Percentiles rank a stretch among this genome's conserved stretches.
These are phyloP conservation scores for Diplotaxis tenuifolia DNA, from an alignment of 345 rosid genomes.

Conservation along the genomic window DNA sequence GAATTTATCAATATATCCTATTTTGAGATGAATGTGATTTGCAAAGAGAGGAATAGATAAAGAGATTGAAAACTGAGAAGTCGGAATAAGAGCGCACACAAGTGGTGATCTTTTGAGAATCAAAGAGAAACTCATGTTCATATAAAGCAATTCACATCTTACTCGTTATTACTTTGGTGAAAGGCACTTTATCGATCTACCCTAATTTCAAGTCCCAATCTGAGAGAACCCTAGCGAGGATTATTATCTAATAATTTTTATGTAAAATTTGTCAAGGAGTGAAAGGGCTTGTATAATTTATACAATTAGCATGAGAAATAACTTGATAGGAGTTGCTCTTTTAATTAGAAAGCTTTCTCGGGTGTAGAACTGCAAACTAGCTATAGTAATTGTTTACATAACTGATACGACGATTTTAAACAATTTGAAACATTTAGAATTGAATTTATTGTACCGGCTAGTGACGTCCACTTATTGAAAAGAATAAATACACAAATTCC, in stretches of 20 bases:
- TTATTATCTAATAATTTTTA: neutral
- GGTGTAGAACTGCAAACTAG: neutral
- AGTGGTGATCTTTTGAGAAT: conserved; percentile 33
- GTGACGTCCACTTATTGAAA: conserved; percentile 30
- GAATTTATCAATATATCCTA: conserved; percentile 15
- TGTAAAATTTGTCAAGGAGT: neutral
- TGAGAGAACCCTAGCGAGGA: conserved; percentile 31
- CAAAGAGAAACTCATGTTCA: conserved; percentile 30
- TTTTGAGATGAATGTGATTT: conserved; percentile 15
- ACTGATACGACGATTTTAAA: neutral
- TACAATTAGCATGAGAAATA: neutral
- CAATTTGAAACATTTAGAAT: neutral
- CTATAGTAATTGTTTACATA: too few relatives aligned
- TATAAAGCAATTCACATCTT: conserved; percentile 27
- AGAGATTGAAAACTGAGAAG: conserved; percentile 27
- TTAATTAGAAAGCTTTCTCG: neutral
- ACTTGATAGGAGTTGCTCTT: neutral
- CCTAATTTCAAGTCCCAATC: conserved; percentile 10
- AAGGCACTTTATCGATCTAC: conserved; percentile 24
- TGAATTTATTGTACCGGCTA: conserved; percentile 5
- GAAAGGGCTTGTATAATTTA: neutral
- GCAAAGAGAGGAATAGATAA: conserved; percentile 23
- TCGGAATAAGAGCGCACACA: conserved; percentile 39
- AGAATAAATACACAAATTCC: neutral
- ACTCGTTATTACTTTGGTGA: conserved; percentile 33